A percentile compares a stretch with the other conserved stretches of the same genome.
Evolutionary conservation across 805 yeast species (phyloP).

Genomic region (Hanseniaspora mollemarum): DNA sequence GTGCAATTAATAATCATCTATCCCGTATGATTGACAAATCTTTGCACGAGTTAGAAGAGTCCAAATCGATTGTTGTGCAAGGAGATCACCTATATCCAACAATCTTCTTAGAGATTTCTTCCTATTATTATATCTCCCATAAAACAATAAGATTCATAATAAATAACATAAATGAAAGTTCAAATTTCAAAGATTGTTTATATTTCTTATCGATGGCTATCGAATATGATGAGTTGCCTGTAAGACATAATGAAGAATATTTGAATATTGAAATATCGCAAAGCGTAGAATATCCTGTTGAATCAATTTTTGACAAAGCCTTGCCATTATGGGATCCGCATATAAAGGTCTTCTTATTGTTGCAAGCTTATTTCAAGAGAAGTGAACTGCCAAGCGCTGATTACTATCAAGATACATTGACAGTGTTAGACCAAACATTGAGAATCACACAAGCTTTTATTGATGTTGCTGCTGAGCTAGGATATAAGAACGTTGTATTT

Average conservation of each 20-base stretch:
- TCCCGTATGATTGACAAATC: slow-evolving; percentile 59
- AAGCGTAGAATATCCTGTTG: slow-evolving; percentile 52
- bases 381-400: slow-evolving; percentile 86
- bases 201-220: slow-evolving; percentile 42
- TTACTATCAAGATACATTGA: slow-evolving; percentile 83
- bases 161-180: slow-evolving; percentile 35
- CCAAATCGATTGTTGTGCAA: slow-evolving; percentile 50
- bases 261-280: slow-evolving; percentile 75
- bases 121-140: slow-evolving; percentile 88
- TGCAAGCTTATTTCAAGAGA: slow-evolving; percentile 78
- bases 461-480: slow-evolving; percentile 79
- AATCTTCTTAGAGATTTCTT: slow-evolving; percentile 70
- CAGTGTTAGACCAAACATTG: slow-evolving; percentile 85
- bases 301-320: slow-evolving; percentile 46
- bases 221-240: slow-evolving; percentile 80
- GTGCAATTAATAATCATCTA: slow-evolving; percentile 48
- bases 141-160: slow-evolving; percentile 67
- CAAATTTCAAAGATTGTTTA: slow-evolving; percentile 37
- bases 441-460: slow-evolving; percentile 89
- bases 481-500: slow-evolving; percentile 52
- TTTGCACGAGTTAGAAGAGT: slow-evolving; percentile 53
- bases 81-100: slow-evolving; percentile 52
- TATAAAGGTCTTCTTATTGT: slow-evolving; percentile 61
- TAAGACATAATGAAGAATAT: slow-evolving; percentile 83
- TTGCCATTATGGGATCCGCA: slow-evolving; percentile 73